Evolutionary conservation across 805 yeast genomes (phyloP), one percentile per base, ranked within the genome.

Genomic region (Saturnispora halmiae): DNA sequence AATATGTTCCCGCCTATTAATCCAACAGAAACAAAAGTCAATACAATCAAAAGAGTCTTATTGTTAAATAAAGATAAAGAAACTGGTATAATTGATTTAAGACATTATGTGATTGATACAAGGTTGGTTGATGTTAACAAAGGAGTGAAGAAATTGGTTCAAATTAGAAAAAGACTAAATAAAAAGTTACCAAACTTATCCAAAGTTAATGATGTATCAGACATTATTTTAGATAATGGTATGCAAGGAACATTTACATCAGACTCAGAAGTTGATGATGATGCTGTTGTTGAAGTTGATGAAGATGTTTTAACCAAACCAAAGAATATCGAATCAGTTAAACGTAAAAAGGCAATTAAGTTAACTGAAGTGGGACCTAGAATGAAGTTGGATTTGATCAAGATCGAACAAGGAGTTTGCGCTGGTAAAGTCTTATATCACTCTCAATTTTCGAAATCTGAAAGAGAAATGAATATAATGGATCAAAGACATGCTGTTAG

Each of bases 1-100:
- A 87, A 86, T 64, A 77, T 92, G 76, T 85, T 90, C 60, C 99
- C 98, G 6, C 85, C 98, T 16, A 80, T 92, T 49, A 81, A 86
- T 44, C 96, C 96, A 3, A 85, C 85, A 49, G 64, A 67, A 43
- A 82, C 94, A 15, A 78, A 78, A 49, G 79, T 92, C 26, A 65
- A 67, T 34, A 66, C 82, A 1, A 87, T 92, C 40, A 81, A 77
- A 53, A 72, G 98, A 54, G 97, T 92, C 16, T 65, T 92, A 52
- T 72, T 92, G 74, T 64, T 92, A 42, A 80, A 82, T 58, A 82
- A 79, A 54, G 82, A 79, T 54, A 66, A 71, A 24, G 77, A 73
- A 43, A 75, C 85, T 2, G 88, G 82, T 6, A 70, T 69, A 27
- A 79, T 92, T 41, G 94, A 87, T 47, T 58, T 90, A 47, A 77